Base-by-base conservation (phyloP, 345 rosid genomes). In the Populus davidiana region DNA sequence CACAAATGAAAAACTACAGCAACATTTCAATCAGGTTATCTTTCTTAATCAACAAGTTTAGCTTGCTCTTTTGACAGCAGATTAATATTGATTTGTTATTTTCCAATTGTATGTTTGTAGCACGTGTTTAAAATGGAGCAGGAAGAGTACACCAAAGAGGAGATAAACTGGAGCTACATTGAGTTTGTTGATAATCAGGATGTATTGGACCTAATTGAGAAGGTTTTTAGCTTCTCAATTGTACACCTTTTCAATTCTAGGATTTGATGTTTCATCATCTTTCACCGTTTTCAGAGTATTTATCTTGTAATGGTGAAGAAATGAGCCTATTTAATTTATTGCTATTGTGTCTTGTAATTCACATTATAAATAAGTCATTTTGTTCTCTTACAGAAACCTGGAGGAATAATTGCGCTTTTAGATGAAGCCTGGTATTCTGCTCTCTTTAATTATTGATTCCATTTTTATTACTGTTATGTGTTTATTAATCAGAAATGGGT, bases 121-220 rank as follows among this genome's bases (percentile, higher is more conserved):
- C 98, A 94, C 78, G 98, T 94, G 73, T 94, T 94, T 86, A 94
- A 94, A 88, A 94, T 90, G 98, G 98, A 94, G 85, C 98, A 94
- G 81, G 98, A 94, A 84, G 98, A 94, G 80, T 94, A 94, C 80
- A 90, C 98, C 33, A 94, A 91, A 86, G 98, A 94, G 86, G 97
- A 92, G 88, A 94, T 94, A 79, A 85, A 94, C 54, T 94, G 98
- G 98, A 94, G 98, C 89, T 94, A 94, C 88, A 92, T 94, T 81
- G 98, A 94, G 82, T 94, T 94, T 83, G 91, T 94, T 80, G 98
- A 94, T 86, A 94, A 94, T 87, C 93, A 94, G 86, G 98, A 94
- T 88, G 96, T 94, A 64, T 82, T 94, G 88, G 98, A 94, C 81
- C 91, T 94, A 81, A 94, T 94, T 69, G 98, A 94, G 81, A 94